Evolutionary conservation across 179 eudicot genomes (phyloP), one percentile per base, ranked within the genome.

Genomic region (Beta lomatogona): DNA sequence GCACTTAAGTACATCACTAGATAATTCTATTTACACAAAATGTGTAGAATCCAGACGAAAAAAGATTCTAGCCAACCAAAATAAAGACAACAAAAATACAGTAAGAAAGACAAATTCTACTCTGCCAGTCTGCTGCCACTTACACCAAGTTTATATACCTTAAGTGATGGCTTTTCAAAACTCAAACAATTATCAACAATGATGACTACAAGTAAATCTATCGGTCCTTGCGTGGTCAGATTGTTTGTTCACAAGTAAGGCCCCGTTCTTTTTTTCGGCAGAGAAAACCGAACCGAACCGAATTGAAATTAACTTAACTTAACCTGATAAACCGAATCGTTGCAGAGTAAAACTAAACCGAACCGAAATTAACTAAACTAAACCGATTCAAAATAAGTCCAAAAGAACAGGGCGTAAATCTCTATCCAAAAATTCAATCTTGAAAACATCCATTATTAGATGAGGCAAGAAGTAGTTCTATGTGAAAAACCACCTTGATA

Each of bases 401-500:
- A 2, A 31, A 28, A 10, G 31, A 67, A 28, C 0, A 36, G 3
- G 41, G 15, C 3, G 2, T 22, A n/a, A 45, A 5, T 11, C 44
- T 44, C 21, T 18, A 28, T 41, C 36, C 46, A 46, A 78, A 58
- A 48, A 22, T 18, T 75, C 77, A 63, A 50, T 19, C 48, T 11
- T 68, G 71, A 72, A 50, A 36, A 8, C 22, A 69, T 50, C 21
- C 45, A 54, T 1, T 36, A 36, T 36, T 36, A 46, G 46, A 67
- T 80, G 52, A 48, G 3, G 41, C 41, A 36, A 36, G 41, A 61
- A 60, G 61, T 41, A 53, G 77, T 73, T 58, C 90, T 82, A 95
- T 25, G 93, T 81, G 79, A 95, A 95, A 79, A 95, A 95, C 92
- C 91, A 89, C 81, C 90, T 95, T 96, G 93, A 25, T 25, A 25